These are phyloP conservation scores for Polytrichum formosum DNA, from an alignment of 225 moss, liverwort and hornwort genomes.

Conservation along the genomic window DNA sequence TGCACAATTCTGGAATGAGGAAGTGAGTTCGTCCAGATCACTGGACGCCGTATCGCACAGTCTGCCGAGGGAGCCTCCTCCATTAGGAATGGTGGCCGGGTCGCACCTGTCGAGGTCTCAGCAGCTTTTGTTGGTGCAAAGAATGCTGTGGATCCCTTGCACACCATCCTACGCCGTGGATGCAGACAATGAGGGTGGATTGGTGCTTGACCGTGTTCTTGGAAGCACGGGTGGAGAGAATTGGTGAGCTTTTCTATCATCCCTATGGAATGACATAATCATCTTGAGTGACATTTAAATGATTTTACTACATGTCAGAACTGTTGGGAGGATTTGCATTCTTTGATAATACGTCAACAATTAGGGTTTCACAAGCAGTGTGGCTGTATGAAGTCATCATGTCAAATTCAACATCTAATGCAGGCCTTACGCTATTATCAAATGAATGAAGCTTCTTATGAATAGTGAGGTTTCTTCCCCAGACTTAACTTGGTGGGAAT, in stretches of 20 bases:
- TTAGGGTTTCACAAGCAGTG: no score
- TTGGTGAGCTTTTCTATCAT: constrained; percentile 43
- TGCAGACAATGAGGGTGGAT: constrained; percentile 62
- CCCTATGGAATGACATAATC: no score
- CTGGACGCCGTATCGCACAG: constrained; percentile 64
- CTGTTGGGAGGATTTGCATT: no score
- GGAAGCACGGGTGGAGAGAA: constrained; percentile 74
- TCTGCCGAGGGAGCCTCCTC: constrained; percentile 73
- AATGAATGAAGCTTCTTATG: no score
- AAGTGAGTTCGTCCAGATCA: constrained; percentile 83
- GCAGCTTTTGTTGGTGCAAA: constrained; percentile 81
- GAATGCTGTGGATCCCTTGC: constrained; percentile 68
- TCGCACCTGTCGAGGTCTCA: constrained; percentile 85
- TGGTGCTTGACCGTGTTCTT: constrained; percentile 90
- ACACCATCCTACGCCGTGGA: constrained; percentile 68
- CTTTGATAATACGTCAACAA: no score
- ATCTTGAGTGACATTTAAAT: no score
- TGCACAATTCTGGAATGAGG: constrained; percentile 94
- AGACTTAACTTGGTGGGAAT: no score
- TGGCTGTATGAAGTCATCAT: no score
- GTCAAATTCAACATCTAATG: no score
- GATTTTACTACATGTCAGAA: not conserved
- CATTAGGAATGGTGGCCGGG: constrained; percentile 69
- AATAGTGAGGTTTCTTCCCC: no score
- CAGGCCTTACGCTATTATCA: no score